phyloP scores from a whole-genome alignment of 2,329 filamentous ascomycete genomes.

The Exophiala phaeomuriformis region DNA sequence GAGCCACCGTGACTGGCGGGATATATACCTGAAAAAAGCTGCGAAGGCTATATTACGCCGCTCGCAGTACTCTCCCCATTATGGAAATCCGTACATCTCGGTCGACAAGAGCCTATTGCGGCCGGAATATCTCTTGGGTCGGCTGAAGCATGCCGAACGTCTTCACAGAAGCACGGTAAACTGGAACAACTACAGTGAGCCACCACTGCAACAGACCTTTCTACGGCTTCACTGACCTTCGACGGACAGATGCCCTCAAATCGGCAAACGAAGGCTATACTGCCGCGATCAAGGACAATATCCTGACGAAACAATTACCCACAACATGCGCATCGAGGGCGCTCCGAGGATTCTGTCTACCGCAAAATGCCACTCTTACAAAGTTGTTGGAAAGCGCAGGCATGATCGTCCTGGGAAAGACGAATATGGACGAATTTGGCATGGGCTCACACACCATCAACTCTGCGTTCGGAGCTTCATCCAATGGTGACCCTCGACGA shows the following conservation, averaged over 20 bases:
- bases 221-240: neutral
- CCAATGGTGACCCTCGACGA: conserved; percentile 26
- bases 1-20: conserved; percentile 3
- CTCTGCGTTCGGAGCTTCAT: conserved; percentile 60
- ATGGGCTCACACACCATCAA: conserved; percentile 79
- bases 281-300: conserved; percentile 72
- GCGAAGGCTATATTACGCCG: neutral
- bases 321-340: conserved; percentile 81
- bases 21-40: neutral
- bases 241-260: conserved; percentile 8
- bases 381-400: conserved; percentile 57
- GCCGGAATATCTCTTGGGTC: neutral
- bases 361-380: conserved; percentile 77
- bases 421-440: conserved; percentile 92
- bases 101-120: neutral
- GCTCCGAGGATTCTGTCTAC: conserved; percentile 62
- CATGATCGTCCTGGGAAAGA: conserved; percentile 64
- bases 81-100: conserved; percentile 8
- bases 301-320: conserved; percentile 54
- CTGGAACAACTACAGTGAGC: neutral
- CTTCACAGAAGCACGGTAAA: neutral
- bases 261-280: conserved; percentile 21
- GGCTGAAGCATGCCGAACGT: neutral
- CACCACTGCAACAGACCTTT: neutral
- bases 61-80: conserved; percentile 4